Conservation (phyloP, 495 filamentous ascomycete species). For the Astrothelium macrocarpum region DNA sequence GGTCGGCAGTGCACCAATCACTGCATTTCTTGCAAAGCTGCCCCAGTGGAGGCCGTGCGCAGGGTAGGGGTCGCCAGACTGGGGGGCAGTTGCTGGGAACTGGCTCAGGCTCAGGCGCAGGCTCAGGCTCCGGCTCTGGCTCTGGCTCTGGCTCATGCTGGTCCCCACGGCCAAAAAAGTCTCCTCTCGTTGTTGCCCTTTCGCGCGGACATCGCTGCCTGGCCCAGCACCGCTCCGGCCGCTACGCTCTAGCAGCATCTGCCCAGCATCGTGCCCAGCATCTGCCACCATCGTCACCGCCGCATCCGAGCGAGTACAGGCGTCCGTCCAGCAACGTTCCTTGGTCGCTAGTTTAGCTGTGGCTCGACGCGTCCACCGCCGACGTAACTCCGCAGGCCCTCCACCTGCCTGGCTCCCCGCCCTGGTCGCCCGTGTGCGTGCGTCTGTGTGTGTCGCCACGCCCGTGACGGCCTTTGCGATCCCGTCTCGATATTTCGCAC, state of each 20-base stretch:
- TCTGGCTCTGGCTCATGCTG: too few species aligned
- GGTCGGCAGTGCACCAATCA: neutral
- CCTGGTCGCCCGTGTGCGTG: neutral
- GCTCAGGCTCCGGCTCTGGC: too few species aligned
- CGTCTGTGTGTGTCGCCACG: neutral
- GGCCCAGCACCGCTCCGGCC: neutral
- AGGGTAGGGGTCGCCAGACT: too few species aligned
- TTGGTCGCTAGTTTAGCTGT: too few species aligned
- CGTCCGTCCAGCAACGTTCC: too few species aligned
- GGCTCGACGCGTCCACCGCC: neutral
- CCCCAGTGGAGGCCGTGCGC: neutral
- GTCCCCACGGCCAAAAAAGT: neutral
- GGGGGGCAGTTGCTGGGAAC: too few species aligned
- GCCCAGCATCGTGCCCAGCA: too few species aligned
- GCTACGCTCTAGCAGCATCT: neutral
- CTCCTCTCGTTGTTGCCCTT: neutral
- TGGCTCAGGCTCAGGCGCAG: too few species aligned
- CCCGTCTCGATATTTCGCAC: neutral
- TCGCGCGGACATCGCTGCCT: conserved; percentile 1
- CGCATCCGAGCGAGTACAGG: too few species aligned
- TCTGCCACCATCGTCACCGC: conserved; percentile 4
- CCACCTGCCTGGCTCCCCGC: neutral
- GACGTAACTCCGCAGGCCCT: neutral
- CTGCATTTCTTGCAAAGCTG: too few species aligned
- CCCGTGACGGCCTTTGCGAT: neutral